Percentiles rank a stretch among this genome's conserved stretches.
phyloP scores from a whole-genome alignment of 306 rosid genomes.

The Trifolium dubium region DNA sequence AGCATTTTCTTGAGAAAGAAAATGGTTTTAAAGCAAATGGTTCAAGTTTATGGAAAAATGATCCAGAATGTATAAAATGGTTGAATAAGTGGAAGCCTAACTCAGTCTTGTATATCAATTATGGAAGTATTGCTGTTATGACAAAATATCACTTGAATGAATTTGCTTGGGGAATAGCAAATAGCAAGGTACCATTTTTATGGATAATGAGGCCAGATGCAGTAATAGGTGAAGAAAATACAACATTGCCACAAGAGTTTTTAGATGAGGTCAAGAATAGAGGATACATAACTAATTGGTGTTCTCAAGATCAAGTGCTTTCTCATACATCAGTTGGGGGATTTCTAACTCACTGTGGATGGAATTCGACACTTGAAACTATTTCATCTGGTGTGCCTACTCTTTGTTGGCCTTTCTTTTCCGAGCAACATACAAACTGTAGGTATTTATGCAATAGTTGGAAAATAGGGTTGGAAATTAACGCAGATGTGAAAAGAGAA shows the following conservation, averaged over 20 bases:
- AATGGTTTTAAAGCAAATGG: neutral
- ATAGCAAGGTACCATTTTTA: constrained; percentile 28
- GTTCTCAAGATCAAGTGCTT: constrained; percentile 8
- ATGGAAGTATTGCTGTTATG: constrained; percentile 32
- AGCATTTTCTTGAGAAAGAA: constrained; percentile 7
- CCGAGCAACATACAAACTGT: constrained; percentile 24
- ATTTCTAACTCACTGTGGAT: constrained; percentile 30
- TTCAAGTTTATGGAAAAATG: constrained; percentile 33
- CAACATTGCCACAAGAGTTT: constrained; percentile 5
- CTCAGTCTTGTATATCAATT: constrained; percentile 14
- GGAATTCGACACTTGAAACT: constrained; percentile 32
- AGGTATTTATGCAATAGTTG: constrained; percentile 2
- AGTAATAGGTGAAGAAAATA: constrained; percentile 4
- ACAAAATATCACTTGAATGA: neutral
- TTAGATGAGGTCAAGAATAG: constrained; percentile 20
- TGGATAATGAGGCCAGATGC: constrained; percentile 33
- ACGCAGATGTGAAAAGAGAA: constrained; percentile 21
- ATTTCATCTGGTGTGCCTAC: constrained; percentile 20
- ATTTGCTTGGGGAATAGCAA: constrained; percentile 37
- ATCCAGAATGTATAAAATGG: constrained; percentile 14
- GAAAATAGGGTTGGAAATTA: constrained; percentile 26
- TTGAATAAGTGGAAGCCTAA: constrained; percentile 1
- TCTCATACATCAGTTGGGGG: neutral
- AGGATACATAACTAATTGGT: constrained; percentile 33
- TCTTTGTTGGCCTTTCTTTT: constrained; percentile 41